Evolutionary conservation across 75 land plant species (phyloP), one percentile per base, ranked within the genome.

Genomic region (Ceratopteris richardii): DNA sequence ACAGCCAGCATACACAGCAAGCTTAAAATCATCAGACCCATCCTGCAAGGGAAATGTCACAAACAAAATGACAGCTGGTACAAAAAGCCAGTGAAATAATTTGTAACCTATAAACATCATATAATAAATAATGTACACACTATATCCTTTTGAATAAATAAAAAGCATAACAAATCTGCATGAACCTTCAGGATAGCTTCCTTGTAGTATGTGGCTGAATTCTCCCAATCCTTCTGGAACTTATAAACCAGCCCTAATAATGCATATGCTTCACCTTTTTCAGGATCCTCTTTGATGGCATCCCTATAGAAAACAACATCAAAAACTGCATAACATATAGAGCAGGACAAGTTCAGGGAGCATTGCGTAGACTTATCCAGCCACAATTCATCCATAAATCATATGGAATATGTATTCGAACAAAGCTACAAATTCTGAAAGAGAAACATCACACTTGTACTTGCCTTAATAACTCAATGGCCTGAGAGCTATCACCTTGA

Each of bases 241-340:
- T 52, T 52, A 14, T 52, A 52, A 52, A 52, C 54, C 14, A 22
- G 23, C 29, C 54, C 54, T 52, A 52, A 14, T 14, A 52, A 26
- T 18, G 54, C 54, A 52, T 52, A 52, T 3, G 54, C 54, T 14
- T 52, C 29, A 1, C 28, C 54, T 52, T 52, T 26, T 12, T 52
- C 54, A 11, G 54, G 54, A 3, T 52, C 54, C 29, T 52, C 54
- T 52, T 52, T 52, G 29, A 52, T 52, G 27, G 54, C 54, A 52
- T 52, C 23, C 54, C 54, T 52, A 14, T 33, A 4, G 9, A 33
- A 3, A 3, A 33, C 9, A 3, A 33, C 37, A 9, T 9, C 3
- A 33, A 33, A 33, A n/a, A n/a, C n/a, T n/a, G n/a, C n/a, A n/a
- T n/a, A n/a, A n/a, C n/a, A n/a, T n/a, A n/a, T n/a, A n/a, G n/a